Evolutionary conservation across 2,329 filamentous ascomycete species (phyloP).

Genomic region (Xylariaceae sp.): DNA sequence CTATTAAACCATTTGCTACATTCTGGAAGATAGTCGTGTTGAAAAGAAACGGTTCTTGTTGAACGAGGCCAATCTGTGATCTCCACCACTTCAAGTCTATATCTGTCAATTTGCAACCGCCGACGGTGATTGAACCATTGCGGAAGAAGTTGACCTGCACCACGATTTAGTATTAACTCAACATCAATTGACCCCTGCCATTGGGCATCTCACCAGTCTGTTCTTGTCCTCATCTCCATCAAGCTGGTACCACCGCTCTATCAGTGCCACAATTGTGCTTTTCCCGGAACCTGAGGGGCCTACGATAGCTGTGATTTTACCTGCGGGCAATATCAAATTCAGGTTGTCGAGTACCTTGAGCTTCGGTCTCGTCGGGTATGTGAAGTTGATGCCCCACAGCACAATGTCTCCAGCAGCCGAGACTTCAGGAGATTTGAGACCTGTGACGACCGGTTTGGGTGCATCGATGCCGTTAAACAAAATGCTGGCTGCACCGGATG

Average conservation of each 20-base stretch:
- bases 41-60: constrained; percentile 70
- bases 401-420: constrained; percentile 56
- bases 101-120: constrained; percentile 55
- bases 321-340: constrained; percentile 59
- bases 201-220: constrained; percentile 28
- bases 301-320: constrained; percentile 75
- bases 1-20: constrained; percentile 60
- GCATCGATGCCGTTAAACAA: constrained; percentile 59
- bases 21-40: constrained; percentile 67
- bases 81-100: constrained; percentile 67
- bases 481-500: constrained; percentile 58
- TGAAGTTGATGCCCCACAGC: constrained; percentile 67
- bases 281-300: constrained; percentile 75
- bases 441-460: constrained; percentile 44
- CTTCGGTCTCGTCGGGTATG: constrained; percentile 68
- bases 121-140: constrained; percentile 56
- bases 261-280: constrained; percentile 70
- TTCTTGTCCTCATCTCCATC: constrained; percentile 45
- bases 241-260: constrained; percentile 73
- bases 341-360: constrained; percentile 65
- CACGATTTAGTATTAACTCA: constrained; percentile 1
- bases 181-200: not conserved
- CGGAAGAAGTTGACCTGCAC: constrained; percentile 37
- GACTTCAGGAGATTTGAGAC: constrained; percentile 50
- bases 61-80: constrained; percentile 64